phyloP scores from a whole-genome alignment of 2,329 filamentous ascomycete genomes.

The Paecilomyces fulvus region DNA sequence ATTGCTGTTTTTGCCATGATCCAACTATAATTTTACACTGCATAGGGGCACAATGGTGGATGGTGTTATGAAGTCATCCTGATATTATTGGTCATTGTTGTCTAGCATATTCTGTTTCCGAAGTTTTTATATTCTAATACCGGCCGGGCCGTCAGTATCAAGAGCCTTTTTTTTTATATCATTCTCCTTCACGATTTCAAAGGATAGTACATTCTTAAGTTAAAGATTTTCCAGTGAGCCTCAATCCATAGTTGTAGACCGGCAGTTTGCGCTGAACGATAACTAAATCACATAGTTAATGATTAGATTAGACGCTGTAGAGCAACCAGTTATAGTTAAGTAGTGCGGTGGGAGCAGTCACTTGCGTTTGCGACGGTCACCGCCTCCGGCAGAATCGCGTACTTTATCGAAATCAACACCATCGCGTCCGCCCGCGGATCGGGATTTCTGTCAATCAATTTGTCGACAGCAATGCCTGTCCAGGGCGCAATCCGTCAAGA shows the following conservation, averaged over 20 bases:
- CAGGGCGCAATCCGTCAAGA: conserved; percentile 15
- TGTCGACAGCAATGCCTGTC: background rate
- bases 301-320: background rate
- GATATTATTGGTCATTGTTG: background rate
- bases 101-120: background rate
- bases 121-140: background rate
- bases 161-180: background rate
- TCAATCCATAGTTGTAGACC: background rate
- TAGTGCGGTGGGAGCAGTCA: background rate
- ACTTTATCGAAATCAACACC: background rate
- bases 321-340: background rate
- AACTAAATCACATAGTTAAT: background rate
- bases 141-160: background rate
- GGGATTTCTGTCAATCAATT: background rate
- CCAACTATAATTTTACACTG: conserved; percentile 5
- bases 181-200: background rate
- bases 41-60: background rate
- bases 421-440: background rate
- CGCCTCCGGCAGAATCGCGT: background rate
- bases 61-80: background rate
- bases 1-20: conserved; percentile 2
- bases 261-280: background rate
- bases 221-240: background rate
- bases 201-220: background rate
- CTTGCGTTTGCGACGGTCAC: background rate